Conservation (phyloP, 495 filamentous ascomycete genomes). For the Neurospora sp. region DNA sequence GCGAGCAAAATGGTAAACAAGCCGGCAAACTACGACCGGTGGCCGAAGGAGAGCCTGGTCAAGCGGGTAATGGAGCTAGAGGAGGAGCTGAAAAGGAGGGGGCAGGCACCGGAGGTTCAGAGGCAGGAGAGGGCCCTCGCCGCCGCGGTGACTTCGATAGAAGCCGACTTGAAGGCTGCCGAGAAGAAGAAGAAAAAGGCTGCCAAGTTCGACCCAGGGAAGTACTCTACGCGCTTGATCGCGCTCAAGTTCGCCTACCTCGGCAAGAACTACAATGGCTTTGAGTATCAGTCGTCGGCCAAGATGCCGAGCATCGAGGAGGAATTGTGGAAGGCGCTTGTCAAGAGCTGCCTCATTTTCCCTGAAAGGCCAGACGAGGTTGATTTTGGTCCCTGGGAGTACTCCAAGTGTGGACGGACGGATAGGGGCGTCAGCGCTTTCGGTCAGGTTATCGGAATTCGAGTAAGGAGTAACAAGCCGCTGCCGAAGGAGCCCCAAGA, state of each 20-base stretch:
- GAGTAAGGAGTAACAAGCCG: conserved; percentile 69
- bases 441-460: conserved; percentile 81
- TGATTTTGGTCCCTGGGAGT: conserved; percentile 73
- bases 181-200: conserved; percentile 9
- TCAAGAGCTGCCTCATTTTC: conserved; percentile 68
- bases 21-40: conserved; percentile 31
- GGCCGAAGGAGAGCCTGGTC: conserved; percentile 58
- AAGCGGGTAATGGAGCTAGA: conserved; percentile 57
- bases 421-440: conserved; percentile 93
- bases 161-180: conserved; percentile 1
- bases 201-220: conserved; percentile 57
- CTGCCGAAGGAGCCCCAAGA: conserved; percentile 14
- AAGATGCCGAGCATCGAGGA: conserved; percentile 75
- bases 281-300: conserved; percentile 66
- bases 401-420: conserved; percentile 89
- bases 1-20: conserved; percentile 17
- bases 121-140: neutral
- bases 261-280: conserved; percentile 81
- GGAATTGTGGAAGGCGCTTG: conserved; percentile 79
- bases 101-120: neutral
- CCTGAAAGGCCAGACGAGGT: conserved; percentile 46
- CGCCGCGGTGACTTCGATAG: conserved; percentile 3
- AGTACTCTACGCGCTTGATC: conserved; percentile 73
- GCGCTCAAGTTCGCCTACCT: conserved; percentile 93
- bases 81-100: conserved; percentile 32